Percentiles rank a stretch among this genome's conserved stretches.
Evolutionary conservation across 208 protist species (phyloP).

Genomic region (Crithidia mellificae): DNA sequence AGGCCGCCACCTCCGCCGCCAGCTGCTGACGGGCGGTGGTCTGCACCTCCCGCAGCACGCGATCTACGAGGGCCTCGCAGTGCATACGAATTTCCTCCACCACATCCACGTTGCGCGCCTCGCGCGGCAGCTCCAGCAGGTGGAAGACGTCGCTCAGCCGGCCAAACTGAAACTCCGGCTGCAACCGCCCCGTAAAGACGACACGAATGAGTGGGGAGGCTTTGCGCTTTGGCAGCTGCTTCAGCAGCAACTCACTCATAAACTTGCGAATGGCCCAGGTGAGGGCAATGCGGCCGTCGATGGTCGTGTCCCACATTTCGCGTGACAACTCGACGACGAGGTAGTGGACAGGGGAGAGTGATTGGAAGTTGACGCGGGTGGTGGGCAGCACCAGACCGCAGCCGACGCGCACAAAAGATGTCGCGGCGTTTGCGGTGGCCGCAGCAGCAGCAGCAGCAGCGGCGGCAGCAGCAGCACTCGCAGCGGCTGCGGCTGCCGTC

Average conservation of each 20-base stretch:
- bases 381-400: conserved; percentile 68
- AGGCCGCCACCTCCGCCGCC: conserved; percentile 25
- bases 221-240: conserved; percentile 68
- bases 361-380: conserved; percentile 80
- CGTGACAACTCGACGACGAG: conserved; percentile 72
- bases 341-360: conserved; percentile 78
- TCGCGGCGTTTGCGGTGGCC: neutral
- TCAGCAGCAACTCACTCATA: conserved; percentile 63
- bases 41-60: conserved; percentile 52
- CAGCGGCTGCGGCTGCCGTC: no score
- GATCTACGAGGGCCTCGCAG: conserved; percentile 68
- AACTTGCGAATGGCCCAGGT: conserved; percentile 81
- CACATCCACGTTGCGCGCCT: conserved; percentile 47
- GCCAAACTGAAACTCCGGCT: conserved; percentile 47
- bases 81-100: conserved; percentile 69
- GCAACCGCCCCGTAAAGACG: conserved; percentile 70
- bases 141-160: conserved; percentile 69
- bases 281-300: conserved; percentile 74
- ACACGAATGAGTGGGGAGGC: conserved; percentile 70
- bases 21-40: conserved; percentile 22
- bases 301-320: conserved; percentile 85
- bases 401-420: conserved; percentile 43
- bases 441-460: neutral
- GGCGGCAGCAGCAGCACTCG: neutral
- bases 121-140: conserved; percentile 60